These are phyloP conservation scores for Calycina herbarum DNA, from an alignment of 2,329 filamentous ascomycete genomes.

Conservation along the genomic window DNA sequence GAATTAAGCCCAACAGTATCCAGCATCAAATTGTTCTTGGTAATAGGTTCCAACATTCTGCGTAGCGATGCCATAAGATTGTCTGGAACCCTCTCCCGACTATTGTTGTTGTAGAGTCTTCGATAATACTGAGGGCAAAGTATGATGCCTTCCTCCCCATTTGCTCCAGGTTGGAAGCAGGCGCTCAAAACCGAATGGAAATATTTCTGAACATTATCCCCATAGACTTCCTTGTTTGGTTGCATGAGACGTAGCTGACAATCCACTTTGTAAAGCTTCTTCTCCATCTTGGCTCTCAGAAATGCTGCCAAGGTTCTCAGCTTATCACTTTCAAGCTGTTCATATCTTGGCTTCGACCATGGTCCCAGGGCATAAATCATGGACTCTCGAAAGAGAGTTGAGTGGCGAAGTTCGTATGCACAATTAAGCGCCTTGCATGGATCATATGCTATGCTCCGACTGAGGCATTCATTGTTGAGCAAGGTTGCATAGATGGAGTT, in stretches of 20 bases:
- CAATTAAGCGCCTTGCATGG: neutral
- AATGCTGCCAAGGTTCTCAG: neutral
- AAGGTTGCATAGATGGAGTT: slow-evolving; percentile 11
- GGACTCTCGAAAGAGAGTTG: slow-evolving; percentile 14
- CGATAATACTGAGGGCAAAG: slow-evolving; percentile 6
- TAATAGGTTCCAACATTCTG: slow-evolving; percentile 4
- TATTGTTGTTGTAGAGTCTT: neutral
- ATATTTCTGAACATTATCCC: neutral
- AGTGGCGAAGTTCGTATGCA: slow-evolving; percentile 12
- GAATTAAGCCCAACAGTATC: neutral
- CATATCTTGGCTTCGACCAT: neutral
- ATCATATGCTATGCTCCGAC: slow-evolving; percentile 1
- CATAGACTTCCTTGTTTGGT: slow-evolving; percentile 4
- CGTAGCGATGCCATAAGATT: neutral
- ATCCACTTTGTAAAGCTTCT: neutral
- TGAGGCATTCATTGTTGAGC: slow-evolving; percentile 1
- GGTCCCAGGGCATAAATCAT: slow-evolving; percentile 8
- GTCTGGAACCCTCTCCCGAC: neutral
- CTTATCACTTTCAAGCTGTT: neutral
- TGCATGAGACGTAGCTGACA: slow-evolving; percentile 3
- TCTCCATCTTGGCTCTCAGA: neutral
- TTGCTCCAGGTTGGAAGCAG: neutral
- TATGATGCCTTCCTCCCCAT: neutral
- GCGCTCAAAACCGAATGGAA: neutral
- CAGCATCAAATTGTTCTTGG: slow-evolving; percentile 10